Percentiles rank a stretch among this genome's conserved stretches.
Evolutionary conservation across 2,329 filamentous ascomycete species (phyloP).

Genomic region (Claviceps paspali): DNA sequence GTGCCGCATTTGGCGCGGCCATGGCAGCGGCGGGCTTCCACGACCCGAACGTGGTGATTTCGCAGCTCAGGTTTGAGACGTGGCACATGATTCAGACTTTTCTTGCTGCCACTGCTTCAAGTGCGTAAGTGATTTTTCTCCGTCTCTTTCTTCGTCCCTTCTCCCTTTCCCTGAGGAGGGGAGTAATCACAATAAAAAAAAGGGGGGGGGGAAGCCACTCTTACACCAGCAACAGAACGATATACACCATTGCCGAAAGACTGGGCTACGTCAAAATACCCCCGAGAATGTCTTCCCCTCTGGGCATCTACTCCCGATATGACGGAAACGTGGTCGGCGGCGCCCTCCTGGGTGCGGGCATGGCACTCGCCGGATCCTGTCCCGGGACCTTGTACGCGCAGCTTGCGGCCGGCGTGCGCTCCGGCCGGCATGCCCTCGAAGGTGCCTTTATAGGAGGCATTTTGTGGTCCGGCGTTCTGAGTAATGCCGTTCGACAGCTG

Average conservation of each 20-base stretch:
- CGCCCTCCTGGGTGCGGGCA: slow-evolving; percentile 45
- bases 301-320: slow-evolving; percentile 37
- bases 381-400: slow-evolving; percentile 51
- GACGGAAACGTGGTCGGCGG: slow-evolving; percentile 54
- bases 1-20: slow-evolving; percentile 46
- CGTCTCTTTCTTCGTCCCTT: not conserved
- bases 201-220: too few relatives aligned
- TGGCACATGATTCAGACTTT: slow-evolving; percentile 55
- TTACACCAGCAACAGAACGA: slow-evolving; percentile 19
- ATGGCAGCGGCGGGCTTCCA: slow-evolving; percentile 45
- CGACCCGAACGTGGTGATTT: slow-evolving; percentile 41
- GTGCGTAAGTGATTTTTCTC: slow-evolving; percentile 33
- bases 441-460: slow-evolving; percentile 43
- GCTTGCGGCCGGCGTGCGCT: slow-evolving; percentile 34
- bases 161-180: not conserved
- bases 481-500: slow-evolving; percentile 17
- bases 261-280: slow-evolving; percentile 26
- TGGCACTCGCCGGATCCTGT: slow-evolving; percentile 50
- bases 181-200: too few relatives aligned
- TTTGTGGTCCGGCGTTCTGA: slow-evolving; percentile 30
- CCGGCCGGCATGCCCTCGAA: slow-evolving; percentile 34
- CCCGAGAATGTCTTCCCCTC: slow-evolving; percentile 33
- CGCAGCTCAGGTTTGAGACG: slow-evolving; percentile 44
- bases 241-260: slow-evolving; percentile 30
- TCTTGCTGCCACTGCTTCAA: slow-evolving; percentile 44